phyloP scores from a whole-genome alignment of 2,329 filamentous ascomycete species.

The Penicillium concentricum region DNA sequence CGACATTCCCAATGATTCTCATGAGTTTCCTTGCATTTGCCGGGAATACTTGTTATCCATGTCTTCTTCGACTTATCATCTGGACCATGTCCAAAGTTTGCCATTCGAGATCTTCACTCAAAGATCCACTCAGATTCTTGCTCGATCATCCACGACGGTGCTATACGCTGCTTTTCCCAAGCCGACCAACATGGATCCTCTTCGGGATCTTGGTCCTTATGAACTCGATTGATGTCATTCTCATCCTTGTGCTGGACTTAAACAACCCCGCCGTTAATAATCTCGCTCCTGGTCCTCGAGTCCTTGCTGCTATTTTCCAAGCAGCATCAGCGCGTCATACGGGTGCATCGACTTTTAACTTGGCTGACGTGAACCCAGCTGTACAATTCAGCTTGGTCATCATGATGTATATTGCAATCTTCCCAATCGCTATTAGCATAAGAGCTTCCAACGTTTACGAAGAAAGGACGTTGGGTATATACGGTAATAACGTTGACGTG shows the following conservation, averaged over 20 bases:
- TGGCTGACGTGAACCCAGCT: conserved; percentile 53
- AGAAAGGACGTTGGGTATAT: conserved; percentile 61
- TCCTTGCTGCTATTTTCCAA: conserved; percentile 61
- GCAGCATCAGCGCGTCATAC: conserved; percentile 51
- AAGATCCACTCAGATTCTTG: conserved; percentile 53
- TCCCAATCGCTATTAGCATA: conserved; percentile 90
- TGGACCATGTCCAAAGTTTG: conserved; percentile 55
- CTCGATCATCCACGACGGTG: conserved; percentile 78
- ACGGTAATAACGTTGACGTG: conserved; percentile 36
- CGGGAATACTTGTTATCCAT: conserved; percentile 53
- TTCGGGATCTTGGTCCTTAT: conserved; percentile 52
- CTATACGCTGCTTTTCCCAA: conserved; percentile 68
- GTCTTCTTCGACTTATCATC: conserved; percentile 55
- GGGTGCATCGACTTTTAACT: conserved; percentile 52
- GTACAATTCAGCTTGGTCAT: conserved; percentile 63
- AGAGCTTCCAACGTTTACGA: conserved; percentile 70
- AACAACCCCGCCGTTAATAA: conserved; percentile 50
- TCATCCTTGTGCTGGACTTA: conserved; percentile 55
- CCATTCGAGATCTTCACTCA: conserved; percentile 37
- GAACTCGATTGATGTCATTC: conserved; percentile 56
- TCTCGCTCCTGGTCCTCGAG: conserved; percentile 45
- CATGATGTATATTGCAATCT: conserved; percentile 99
- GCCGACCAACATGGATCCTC: conserved; percentile 59
- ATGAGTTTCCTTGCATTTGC: conserved; percentile 43
- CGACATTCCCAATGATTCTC: conserved; percentile 40